Conservation (phyloP, 2,329 filamentous ascomycete genomes). For the Colletotrichum shisoi region DNA sequence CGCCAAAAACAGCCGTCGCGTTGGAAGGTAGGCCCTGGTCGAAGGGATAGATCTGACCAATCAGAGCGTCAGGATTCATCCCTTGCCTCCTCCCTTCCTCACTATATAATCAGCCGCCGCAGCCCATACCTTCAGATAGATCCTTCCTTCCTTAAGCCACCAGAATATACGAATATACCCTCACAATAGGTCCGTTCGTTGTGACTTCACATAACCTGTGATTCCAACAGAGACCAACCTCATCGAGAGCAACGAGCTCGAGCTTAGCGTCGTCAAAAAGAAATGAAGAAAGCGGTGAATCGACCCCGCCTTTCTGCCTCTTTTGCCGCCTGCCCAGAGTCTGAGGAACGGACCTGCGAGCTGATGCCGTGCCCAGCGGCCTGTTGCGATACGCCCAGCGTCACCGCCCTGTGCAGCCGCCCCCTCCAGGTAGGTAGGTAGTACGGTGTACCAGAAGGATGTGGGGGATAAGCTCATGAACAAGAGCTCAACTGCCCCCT, state of each 20-base stretch:
- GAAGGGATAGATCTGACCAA: too few relatives aligned
- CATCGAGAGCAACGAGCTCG: conserved; percentile 7
- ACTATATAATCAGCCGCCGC: too few relatives aligned
- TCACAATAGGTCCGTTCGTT: too few relatives aligned
- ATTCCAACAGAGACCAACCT: too few relatives aligned
- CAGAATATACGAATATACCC: too few relatives aligned
- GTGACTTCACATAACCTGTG: too few relatives aligned
- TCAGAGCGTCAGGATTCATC: too few relatives aligned
- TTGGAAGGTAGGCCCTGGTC: too few relatives aligned
- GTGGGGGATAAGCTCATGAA: conserved; percentile 37
- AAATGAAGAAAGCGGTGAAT: conserved; percentile 18
- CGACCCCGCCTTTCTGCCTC: conserved; percentile 16
- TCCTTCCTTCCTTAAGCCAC: too few relatives aligned
- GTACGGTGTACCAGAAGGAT: conserved; percentile 3
- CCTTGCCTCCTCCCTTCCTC: too few relatives aligned
- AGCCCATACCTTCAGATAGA: too few relatives aligned
- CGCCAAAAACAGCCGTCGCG: too few relatives aligned
- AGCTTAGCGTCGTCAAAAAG: conserved; percentile 3
- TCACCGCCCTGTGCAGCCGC: conserved; percentile 15
- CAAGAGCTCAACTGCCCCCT: conserved; percentile 27
- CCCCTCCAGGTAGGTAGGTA: neutral
- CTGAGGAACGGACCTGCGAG: neutral
- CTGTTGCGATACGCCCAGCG: conserved; percentile 3
- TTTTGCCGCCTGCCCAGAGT: conserved; percentile 18
- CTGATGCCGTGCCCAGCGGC: conserved; percentile 10